These are phyloP conservation scores for Diaporthe aspalathi DNA, from an alignment of 2,329 filamentous ascomycete genomes.

Conservation along the genomic window DNA sequence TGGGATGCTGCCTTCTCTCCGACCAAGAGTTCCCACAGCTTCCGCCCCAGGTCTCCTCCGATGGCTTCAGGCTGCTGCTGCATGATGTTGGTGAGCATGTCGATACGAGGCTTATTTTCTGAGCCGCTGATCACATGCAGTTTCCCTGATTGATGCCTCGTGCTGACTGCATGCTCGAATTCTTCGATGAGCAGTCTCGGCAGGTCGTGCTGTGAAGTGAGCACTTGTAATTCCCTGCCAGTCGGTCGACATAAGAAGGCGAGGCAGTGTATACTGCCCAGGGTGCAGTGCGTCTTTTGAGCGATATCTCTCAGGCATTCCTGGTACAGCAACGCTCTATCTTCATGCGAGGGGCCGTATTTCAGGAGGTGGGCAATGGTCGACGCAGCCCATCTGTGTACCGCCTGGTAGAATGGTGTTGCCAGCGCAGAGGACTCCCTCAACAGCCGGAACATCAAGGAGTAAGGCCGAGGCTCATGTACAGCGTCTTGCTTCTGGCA, in stretches of 20 bases:
- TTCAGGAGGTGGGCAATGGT: conserved; percentile 57
- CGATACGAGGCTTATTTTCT: conserved; percentile 65
- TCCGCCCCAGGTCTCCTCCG: conserved; percentile 68
- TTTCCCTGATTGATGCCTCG: conserved; percentile 55
- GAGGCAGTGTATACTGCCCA: conserved; percentile 79
- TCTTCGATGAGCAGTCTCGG: conserved; percentile 73
- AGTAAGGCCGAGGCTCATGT: conserved; percentile 47
- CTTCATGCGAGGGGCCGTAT: conserved; percentile 64
- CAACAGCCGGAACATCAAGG: conserved; percentile 73
- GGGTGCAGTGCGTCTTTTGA: conserved; percentile 69
- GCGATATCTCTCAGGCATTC: conserved; percentile 77
- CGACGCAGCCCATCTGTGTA: conserved; percentile 36
- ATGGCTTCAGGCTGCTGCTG: conserved; percentile 69
- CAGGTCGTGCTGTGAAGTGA: conserved; percentile 72
- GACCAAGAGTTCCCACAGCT: conserved; percentile 80
- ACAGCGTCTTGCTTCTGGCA: conserved; percentile 51
- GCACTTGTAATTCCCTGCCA: conserved; percentile 63
- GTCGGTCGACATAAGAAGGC: conserved; percentile 59
- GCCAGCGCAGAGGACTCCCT: conserved; percentile 74
- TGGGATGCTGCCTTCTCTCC: conserved; percentile 69
- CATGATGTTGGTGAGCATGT: conserved; percentile 69
- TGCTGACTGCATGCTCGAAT: conserved; percentile 65
- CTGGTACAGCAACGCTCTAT: conserved; percentile 71
- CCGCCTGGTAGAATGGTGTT: conserved; percentile 51
- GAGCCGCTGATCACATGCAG: conserved; percentile 58